phyloP scores from a whole-genome alignment of 129 eudicot genomes.

The Erigeron canadensis region DNA sequence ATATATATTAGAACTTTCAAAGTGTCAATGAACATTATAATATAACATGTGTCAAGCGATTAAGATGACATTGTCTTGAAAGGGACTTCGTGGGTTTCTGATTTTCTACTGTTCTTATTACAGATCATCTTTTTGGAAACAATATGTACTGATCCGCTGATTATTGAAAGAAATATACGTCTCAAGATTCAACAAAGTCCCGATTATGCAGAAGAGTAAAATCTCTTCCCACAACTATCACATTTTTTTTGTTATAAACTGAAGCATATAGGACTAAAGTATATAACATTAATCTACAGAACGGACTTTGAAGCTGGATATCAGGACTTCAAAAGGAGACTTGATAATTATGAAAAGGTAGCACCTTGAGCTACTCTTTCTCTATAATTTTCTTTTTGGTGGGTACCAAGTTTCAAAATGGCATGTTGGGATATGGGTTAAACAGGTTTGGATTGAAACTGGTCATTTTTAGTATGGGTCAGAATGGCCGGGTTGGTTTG shows the following conservation, averaged over 20 bases:
- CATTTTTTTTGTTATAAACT: neutral
- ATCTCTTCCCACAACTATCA: neutral
- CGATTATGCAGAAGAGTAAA: constrained; percentile 97
- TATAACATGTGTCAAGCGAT: neutral
- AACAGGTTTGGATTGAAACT: neutral
- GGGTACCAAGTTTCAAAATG: neutral
- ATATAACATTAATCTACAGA: constrained; percentile 45
- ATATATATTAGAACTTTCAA: neutral
- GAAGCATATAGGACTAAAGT: constrained; percentile 12
- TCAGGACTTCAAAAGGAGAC: constrained; percentile 81
- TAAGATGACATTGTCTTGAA: constrained; percentile 2
- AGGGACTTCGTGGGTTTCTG: neutral
- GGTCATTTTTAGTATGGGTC: neutral
- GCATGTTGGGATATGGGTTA: neutral
- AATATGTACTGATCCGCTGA: constrained; percentile 72
- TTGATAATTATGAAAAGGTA: constrained; percentile 91
- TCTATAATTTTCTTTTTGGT: neutral
- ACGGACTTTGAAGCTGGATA: constrained; percentile 97
- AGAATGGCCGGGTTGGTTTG: neutral
- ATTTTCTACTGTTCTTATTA: constrained; percentile 26
- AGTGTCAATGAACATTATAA: neutral
- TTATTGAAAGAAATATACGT: constrained; percentile 97
- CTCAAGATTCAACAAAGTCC: constrained; percentile 99
- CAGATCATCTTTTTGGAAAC: constrained; percentile 97
- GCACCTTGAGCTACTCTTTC: constrained; percentile 22